Conservation (phyloP, 345 rosid genomes). For the Erysimum cheiranthoides region DNA sequence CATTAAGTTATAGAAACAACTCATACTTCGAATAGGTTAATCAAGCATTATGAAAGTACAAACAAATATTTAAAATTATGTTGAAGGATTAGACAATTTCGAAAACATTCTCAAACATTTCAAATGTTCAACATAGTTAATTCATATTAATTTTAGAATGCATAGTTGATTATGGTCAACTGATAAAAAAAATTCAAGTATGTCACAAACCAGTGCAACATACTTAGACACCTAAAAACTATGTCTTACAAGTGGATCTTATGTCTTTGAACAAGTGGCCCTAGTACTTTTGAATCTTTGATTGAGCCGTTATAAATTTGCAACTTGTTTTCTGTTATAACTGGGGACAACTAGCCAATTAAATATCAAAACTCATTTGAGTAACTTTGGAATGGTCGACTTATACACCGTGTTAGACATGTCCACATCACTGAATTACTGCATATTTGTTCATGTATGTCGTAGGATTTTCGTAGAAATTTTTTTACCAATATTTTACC, state of each 20-base stretch:
- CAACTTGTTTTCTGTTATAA: conserved; percentile 32
- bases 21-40: too few relatives aligned
- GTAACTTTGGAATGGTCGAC: conserved; percentile 14
- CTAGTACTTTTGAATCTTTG: conserved; percentile 25
- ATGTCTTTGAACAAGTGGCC: conserved; percentile 23
- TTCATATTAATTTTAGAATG: too few relatives aligned
- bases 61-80: too few relatives aligned
- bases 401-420: conserved; percentile 9
- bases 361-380: conserved; percentile 18
- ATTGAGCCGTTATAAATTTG: conserved; percentile 24
- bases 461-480: too few relatives aligned
- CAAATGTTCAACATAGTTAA: too few relatives aligned
- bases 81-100: not conserved
- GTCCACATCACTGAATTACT: conserved; percentile 28
- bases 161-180: too few relatives aligned
- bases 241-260: conserved; percentile 13
- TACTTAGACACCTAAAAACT: not conserved
- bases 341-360: conserved; percentile 7
- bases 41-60: too few relatives aligned
- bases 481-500: too few relatives aligned
- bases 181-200: too few relatives aligned
- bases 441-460: not conserved
- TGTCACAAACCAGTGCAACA: not conserved
- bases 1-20: too few relatives aligned
- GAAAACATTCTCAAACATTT: too few relatives aligned